Evolutionary conservation across 2,329 filamentous ascomycete genomes (phyloP).

Genomic region (Aspergillus puulaauensis): DNA sequence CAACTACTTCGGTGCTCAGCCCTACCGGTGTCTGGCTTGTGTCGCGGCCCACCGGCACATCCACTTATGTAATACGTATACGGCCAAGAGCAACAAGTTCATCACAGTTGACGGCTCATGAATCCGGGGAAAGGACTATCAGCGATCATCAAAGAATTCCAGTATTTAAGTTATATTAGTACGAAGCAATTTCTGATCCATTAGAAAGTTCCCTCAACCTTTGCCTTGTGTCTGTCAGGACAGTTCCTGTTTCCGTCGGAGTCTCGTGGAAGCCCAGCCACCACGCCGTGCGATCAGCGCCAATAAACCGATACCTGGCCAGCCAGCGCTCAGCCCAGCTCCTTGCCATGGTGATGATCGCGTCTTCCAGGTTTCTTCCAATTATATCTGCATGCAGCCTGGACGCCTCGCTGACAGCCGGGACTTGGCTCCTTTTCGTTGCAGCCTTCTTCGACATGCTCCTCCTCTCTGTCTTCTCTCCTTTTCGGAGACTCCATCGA

Average conservation of each 20-base stretch:
- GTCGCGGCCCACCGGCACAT: too few relatives aligned
- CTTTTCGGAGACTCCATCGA: not conserved
- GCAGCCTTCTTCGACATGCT: not conserved
- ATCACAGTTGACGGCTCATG: too few relatives aligned
- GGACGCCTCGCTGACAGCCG: not conserved
- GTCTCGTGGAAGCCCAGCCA: not conserved
- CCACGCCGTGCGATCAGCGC: slow-evolving; percentile 3
- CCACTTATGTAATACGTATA: too few relatives aligned
- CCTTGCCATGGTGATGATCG: not conserved
- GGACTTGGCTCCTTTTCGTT: not conserved
- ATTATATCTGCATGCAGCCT: slow-evolving; percentile 3
- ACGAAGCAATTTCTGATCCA: too few relatives aligned
- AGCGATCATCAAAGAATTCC: too few relatives aligned
- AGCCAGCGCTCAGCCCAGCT: not conserved
- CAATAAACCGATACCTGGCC: not conserved
- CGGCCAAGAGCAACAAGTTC: too few relatives aligned
- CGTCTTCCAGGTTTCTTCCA: not conserved
- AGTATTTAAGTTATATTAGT: too few relatives aligned
- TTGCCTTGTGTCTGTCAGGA: not conserved
- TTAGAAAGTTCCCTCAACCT: too few relatives aligned
- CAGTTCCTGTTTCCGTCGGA: not conserved
- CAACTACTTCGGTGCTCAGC: too few relatives aligned
- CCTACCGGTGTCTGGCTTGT: too few relatives aligned
- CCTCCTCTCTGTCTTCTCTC: not conserved
- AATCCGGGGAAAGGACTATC: too few relatives aligned